These are phyloP conservation scores for Magnusiomyces sp. DNA, from an alignment of 1,139 yeast genomes.

Conservation along the genomic window DNA sequence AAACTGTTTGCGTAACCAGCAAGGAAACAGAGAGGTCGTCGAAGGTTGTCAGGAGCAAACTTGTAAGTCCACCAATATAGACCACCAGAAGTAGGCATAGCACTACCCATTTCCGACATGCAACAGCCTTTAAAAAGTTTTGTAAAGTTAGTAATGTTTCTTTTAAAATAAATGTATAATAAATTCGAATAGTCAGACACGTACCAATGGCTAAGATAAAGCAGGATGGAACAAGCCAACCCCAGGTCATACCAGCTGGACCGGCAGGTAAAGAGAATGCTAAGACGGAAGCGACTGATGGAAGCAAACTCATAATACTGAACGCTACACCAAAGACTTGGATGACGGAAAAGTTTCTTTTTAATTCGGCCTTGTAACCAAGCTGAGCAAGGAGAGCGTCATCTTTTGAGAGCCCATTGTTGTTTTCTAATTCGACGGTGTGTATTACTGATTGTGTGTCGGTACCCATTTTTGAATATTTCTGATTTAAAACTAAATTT, in stretches of 20 bases:
- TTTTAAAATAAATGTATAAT: no score
- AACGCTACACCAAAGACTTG: slow-evolving; percentile 51
- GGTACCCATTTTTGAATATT: neutral
- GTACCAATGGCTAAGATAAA: slow-evolving; percentile 42
- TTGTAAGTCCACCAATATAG: slow-evolving; percentile 45
- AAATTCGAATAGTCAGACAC: no score
- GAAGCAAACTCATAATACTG: slow-evolving; percentile 62
- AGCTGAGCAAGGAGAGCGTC: slow-evolving; percentile 33
- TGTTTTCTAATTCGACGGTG: neutral
- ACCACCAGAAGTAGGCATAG: slow-evolving; percentile 68
- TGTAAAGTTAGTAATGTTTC: no score
- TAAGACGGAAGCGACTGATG: slow-evolving; percentile 46
- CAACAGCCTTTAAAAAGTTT: slow-evolving; percentile 24
- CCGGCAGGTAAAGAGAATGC: slow-evolving; percentile 43
- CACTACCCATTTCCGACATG: slow-evolving; percentile 54
- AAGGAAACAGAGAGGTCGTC: slow-evolving; percentile 43
- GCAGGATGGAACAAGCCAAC: slow-evolving; percentile 49
- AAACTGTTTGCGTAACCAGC: slow-evolving; percentile 54
- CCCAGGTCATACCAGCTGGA: slow-evolving; percentile 54
- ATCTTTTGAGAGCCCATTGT: slow-evolving; percentile 16
- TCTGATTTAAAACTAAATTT: no score
- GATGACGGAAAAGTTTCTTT: slow-evolving; percentile 55
- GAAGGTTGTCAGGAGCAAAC: slow-evolving; percentile 43
- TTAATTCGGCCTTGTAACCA: slow-evolving; percentile 68
- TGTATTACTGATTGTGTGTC: neutral